Evolutionary conservation across 768 basidiomycete genomes (phyloP).

Genomic region (Hygrocybe coccinea): DNA sequence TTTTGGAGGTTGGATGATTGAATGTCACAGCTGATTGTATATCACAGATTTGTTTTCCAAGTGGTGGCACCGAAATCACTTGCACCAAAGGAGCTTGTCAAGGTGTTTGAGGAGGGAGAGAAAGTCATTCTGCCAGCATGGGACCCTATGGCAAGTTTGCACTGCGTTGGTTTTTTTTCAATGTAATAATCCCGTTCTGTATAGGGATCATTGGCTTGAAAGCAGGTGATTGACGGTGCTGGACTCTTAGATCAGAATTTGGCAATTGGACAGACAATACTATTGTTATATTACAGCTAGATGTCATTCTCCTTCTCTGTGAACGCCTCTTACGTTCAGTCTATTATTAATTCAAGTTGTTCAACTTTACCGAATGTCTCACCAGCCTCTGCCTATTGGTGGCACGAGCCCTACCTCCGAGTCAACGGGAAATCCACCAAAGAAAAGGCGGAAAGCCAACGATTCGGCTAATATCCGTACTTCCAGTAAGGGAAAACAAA

Average conservation of each 20-base stretch:
- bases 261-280: neutral
- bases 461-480: too few relatives aligned
- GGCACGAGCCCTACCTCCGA: too few relatives aligned
- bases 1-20: constrained; percentile 1
- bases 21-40: neutral
- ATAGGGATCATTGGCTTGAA: constrained; percentile 1
- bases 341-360: too few relatives aligned
- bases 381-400: too few relatives aligned
- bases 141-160: constrained; percentile 76
- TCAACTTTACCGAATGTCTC: too few relatives aligned
- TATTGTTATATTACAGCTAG: too few relatives aligned
- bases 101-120: constrained; percentile 69
- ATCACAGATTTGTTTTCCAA: constrained; percentile 81
- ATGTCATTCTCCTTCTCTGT: too few relatives aligned
- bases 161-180: neutral
- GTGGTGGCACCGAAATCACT: constrained; percentile 80
- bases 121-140: constrained; percentile 73
- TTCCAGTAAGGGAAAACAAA: too few relatives aligned
- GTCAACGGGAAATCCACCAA: too few relatives aligned
- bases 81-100: constrained; percentile 75
- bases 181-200: neutral
- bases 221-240: too few relatives aligned
- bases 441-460: too few relatives aligned
- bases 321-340: too few relatives aligned
- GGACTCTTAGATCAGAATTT: neutral